Evolutionary conservation across 139 green algal genomes (phyloP), one percentile per base, ranked within the genome.

Genomic region (Micractinium conductrix): DNA sequence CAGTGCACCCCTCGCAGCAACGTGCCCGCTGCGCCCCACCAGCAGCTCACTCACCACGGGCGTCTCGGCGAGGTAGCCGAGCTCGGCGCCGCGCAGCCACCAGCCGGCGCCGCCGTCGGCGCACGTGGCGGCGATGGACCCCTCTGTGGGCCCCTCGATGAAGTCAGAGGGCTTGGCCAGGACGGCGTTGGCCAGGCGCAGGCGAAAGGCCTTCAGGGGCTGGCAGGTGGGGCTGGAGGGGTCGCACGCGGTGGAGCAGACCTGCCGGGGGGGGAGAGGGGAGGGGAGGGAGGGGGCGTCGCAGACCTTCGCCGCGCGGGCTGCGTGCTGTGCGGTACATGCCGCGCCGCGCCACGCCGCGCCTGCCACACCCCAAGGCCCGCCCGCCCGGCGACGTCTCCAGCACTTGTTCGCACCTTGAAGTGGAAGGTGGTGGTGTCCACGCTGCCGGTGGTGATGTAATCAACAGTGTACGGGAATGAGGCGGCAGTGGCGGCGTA

Each of bases 351-450:
- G n/a, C n/a, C n/a, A n/a, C n/a, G n/a, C n/a, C n/a, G n/a, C n/a
- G n/a, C n/a, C n/a, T n/a, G n/a, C n/a, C n/a, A n/a, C 26, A 35
- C 2, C 40, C 6, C 42, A 12, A 38, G 30, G n/a, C n/a, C n/a
- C n/a, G n/a, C n/a, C n/a, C n/a, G n/a, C n/a, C n/a, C n/a, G n/a
- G n/a, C n/a, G n/a, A n/a, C n/a, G n/a, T n/a, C n/a, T n/a, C n/a
- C n/a, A n/a, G n/a, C n/a, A 48, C n/a, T 37, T 22, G 0, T 17
- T 3, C 74, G 19, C 8, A 84, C 83, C 76, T 79, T 81, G 67
- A 74, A 74, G 38, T 44, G n/a, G 42, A 83, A 87, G 16, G 83
- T 87, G 55, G 83, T 87, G 58, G 42, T 70, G 6, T 35, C 48
- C 16, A 55, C 17, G 12, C 78, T 67, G 21, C 55, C 83, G 1